These are phyloP conservation scores for Candida ulmi DNA, from an alignment of 805 yeast genomes.

Conservation along the genomic window DNA sequence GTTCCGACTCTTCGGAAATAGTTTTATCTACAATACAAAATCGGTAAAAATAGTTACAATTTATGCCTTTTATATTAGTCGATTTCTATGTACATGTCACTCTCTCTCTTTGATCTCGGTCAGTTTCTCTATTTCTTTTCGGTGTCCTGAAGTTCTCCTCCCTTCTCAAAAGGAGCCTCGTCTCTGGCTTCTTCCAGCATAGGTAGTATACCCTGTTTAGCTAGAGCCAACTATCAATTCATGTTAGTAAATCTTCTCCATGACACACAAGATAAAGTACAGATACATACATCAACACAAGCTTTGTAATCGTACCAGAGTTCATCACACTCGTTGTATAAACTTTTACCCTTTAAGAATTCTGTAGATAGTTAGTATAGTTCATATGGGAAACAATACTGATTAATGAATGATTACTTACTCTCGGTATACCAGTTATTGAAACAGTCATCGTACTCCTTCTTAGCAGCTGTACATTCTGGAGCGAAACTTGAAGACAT, in stretches of 20 bases:
- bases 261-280: neutral
- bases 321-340: constrained; percentile 84
- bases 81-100: constrained; percentile 11
- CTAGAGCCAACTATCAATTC: constrained; percentile 39
- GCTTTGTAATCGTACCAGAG: constrained; percentile 83
- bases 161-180: constrained; percentile 82
- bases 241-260: too few species aligned
- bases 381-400: neutral
- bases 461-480: constrained; percentile 86
- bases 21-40: too few species aligned
- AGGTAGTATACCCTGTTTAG: constrained; percentile 71
- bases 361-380: constrained; percentile 23
- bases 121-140: constrained; percentile 4
- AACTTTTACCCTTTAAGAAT: constrained; percentile 49
- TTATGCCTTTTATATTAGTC: too few species aligned
- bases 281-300: constrained; percentile 59
- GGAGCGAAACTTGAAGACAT: constrained; percentile 94
- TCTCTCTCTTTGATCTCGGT: constrained; percentile 9
- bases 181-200: constrained; percentile 84
- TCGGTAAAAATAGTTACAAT: too few species aligned
- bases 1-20: too few species aligned
- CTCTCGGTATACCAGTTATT: constrained; percentile 92
- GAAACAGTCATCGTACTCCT: constrained; percentile 87
- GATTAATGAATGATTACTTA: constrained; percentile 24
- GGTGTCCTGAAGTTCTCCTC: constrained; percentile 34